Evolutionary conservation across 148 eudicot genomes (phyloP).

Genomic region (Silene uniflora): DNA sequence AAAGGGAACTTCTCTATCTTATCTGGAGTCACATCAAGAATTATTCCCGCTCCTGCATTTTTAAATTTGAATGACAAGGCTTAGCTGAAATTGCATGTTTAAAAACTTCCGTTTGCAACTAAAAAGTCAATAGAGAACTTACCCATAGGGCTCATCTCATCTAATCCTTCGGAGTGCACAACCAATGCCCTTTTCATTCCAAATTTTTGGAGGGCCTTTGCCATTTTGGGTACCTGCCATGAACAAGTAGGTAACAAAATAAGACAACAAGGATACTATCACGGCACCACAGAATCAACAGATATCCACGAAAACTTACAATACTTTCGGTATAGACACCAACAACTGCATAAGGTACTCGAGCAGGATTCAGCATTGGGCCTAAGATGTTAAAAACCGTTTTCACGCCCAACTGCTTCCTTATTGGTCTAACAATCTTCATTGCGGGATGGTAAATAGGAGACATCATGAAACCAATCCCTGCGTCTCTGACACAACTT

Average conservation of each 20-base stretch:
- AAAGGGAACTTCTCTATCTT: slow-evolving; percentile 73
- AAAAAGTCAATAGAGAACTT: not conserved
- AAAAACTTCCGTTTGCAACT: not conserved
- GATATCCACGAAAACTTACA: slow-evolving; percentile 34
- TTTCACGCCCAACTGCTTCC: slow-evolving; percentile 81
- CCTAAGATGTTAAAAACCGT: slow-evolving; percentile 94
- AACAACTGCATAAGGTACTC: slow-evolving; percentile 91
- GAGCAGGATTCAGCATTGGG: slow-evolving; percentile 94
- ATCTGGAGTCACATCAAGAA: slow-evolving; percentile 77
- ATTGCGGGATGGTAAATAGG: slow-evolving; percentile 97
- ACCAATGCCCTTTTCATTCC: slow-evolving; percentile 98
- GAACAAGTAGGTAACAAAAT: not conserved
- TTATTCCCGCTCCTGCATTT: slow-evolving; percentile 71
- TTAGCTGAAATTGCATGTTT: slow-evolving; percentile 6
- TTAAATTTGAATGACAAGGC: not conserved
- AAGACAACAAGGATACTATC: not conserved
- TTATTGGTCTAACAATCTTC: slow-evolving; percentile 86
- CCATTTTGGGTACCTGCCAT: slow-evolving; percentile 76
- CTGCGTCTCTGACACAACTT: slow-evolving; percentile 76
- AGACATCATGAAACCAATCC: slow-evolving; percentile 98
- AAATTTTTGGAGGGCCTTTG: slow-evolving; percentile 83
- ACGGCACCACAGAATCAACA: not conserved
- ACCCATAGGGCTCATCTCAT: slow-evolving; percentile 98
- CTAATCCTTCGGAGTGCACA: slow-evolving; percentile 92
- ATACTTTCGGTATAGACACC: slow-evolving; percentile 89